These are phyloP conservation scores for Pneumocystis wakefieldiae DNA, from an alignment of 1,139 yeast genomes.

Conservation along the genomic window DNA sequence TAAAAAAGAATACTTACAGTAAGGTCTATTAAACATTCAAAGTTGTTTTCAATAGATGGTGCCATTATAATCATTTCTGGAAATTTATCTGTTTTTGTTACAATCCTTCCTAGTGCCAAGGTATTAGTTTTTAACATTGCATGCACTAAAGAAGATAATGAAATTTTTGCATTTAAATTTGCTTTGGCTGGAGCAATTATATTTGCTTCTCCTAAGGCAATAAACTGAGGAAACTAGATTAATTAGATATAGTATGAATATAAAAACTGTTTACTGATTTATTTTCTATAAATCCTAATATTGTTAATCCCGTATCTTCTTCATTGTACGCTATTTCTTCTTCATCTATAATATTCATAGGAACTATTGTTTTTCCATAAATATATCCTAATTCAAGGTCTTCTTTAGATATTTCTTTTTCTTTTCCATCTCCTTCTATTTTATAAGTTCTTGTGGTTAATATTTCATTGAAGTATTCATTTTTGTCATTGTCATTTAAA, in stretches of 20 bases:
- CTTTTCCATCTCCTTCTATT: conserved; percentile 24
- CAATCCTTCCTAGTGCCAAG: conserved; percentile 50
- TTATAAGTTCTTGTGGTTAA: conserved; percentile 23
- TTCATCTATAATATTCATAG: conserved; percentile 34
- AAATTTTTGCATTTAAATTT: conserved; percentile 28
- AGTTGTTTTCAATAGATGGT: conserved; percentile 32
- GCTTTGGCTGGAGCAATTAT: conserved; percentile 38
- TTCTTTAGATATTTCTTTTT: conserved; percentile 24
- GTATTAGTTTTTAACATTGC: conserved; percentile 36
- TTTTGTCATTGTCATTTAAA: conserved; percentile 18
- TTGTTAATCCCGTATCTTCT: conserved; percentile 40
- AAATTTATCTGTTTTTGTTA: conserved; percentile 34
- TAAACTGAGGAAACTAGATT: conserved; percentile 38
- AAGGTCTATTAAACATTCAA: conserved; percentile 24
- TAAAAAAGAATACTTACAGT: not conserved
- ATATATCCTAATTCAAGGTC: conserved; percentile 40
- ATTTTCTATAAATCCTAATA: conserved; percentile 44
- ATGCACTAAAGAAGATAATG: conserved; percentile 41
- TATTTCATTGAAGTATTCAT: not conserved
- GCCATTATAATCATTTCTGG: conserved; percentile 43
- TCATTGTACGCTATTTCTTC: conserved; percentile 31
- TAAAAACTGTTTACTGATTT: conserved; percentile 14
- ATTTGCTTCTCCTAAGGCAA: conserved; percentile 42
- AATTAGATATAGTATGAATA: not conserved
- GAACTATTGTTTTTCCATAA: conserved; percentile 51